Conservation (phyloP, 169 alveolate species). For the Plasmodium reichenowi region DNA sequence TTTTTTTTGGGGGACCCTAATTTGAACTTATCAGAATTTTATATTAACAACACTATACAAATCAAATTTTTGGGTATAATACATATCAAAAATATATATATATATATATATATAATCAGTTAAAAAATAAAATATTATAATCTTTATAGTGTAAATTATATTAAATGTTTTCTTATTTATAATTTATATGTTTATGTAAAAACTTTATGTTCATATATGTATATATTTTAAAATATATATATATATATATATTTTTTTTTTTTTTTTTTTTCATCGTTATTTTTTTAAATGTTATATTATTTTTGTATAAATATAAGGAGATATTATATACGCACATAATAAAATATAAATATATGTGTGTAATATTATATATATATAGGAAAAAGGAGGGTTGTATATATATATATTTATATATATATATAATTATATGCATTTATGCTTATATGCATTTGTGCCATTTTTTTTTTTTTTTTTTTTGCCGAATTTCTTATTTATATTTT, state of each 20-base stretch:
- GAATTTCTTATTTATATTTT: not conserved
- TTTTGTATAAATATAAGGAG: too few relatives aligned
- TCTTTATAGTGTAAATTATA: not conserved
- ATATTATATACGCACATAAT: not conserved
- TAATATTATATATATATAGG: too few relatives aligned
- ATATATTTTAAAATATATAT: not conserved
- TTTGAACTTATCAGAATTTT: too few relatives aligned
- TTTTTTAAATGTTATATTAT: not conserved
- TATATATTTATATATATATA: not conserved
- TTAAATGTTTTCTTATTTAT: not conserved
- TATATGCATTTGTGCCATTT: not conserved
- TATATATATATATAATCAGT: not conserved
- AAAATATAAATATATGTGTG: not conserved
- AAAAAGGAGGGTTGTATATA: not conserved
- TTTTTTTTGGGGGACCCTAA: too few relatives aligned
- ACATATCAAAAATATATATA: too few relatives aligned
- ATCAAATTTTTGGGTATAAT: too few relatives aligned
- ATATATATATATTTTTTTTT: too few relatives aligned
- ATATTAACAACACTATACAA: too few relatives aligned
- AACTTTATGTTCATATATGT: not conserved
- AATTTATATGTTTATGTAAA: not conserved
- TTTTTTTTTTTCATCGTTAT: not conserved
- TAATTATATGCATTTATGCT: not conserved
- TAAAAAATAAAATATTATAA: not conserved
- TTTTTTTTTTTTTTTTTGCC: constrained; percentile 10